Evolutionary conservation across 139 green algal genomes (phyloP), one percentile per base, ranked within the genome.

Genomic region (Dunaliella sp.): DNA sequence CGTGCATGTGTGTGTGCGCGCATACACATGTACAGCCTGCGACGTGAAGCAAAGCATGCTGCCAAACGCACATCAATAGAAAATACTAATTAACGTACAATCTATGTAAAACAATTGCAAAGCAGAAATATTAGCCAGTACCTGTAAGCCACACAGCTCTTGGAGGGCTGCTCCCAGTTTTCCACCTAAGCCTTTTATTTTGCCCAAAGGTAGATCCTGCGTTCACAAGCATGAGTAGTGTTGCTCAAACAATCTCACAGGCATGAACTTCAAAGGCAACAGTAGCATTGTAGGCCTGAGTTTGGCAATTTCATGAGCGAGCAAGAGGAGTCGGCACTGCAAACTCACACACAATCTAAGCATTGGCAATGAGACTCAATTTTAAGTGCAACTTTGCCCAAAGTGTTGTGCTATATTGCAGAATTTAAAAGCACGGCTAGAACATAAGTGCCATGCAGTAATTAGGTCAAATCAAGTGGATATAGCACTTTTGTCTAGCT

Each of bases 101-200:
- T 36, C 28, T 24, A 81, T 12, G 32, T 28, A 31, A 28, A 35
- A 24, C 30, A 33, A 81, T 22, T 35, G 30, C 76, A 81, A 26
- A 80, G 65, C 82, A 73, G 57, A 59, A 25, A 2, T 25, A 72
- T 32, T 25, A 25, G 74, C 3, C 74, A 35, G 25, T 79, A 79
- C 76, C 76, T 48, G n/a, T 22, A 3, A 16, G 33, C 48, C 76
- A 81, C 31, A 48, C 76, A 81, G 31, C n/a, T 59, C 79, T 1
- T 59, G 25, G 1, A 95, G 85, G 77, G 92, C 85, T 22, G 87
- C 87, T 0, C 95, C 95, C 84, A 98, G 90, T 92, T 98, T 98
- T 74, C 96, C 95, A 21, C 96, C 96, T 85, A 98, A 93, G 58
- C 94, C 94, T 36, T 92, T 89, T 36, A 98, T 89, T 88, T 98